A percentile compares a stretch with the other conserved stretches of the same genome.
These are phyloP conservation scores for Penicillium mononematosum DNA, from an alignment of 495 filamentous ascomycete species.

Conservation along the genomic window DNA sequence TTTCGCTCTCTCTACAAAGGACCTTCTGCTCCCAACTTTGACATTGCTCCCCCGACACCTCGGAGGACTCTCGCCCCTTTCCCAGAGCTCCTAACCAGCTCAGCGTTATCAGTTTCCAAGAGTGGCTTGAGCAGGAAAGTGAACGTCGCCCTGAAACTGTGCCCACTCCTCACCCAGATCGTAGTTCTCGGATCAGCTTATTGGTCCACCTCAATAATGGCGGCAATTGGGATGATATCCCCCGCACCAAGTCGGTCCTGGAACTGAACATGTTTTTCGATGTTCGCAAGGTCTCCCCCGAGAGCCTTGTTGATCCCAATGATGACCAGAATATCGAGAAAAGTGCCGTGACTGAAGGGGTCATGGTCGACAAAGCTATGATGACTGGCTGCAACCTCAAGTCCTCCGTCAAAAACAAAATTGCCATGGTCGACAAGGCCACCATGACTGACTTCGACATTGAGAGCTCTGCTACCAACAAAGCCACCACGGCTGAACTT, in stretches of 20 bases:
- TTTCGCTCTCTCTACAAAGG: neutral
- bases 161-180: neutral
- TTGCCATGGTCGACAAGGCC: neutral
- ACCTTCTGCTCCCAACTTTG: neutral
- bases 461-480: too few species aligned
- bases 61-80: neutral
- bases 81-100: neutral
- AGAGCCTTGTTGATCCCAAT: neutral
- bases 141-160: neutral
- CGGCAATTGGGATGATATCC: neutral
- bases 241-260: neutral
- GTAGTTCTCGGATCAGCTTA: neutral
- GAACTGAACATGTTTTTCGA: neutral
- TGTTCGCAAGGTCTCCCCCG: neutral
- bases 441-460: too few species aligned
- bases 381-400: neutral
- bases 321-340: neutral
- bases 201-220: neutral
- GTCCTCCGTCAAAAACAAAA: neutral
- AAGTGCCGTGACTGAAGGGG: neutral
- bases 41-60: neutral
- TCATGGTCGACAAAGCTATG: neutral
- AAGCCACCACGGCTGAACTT: too few species aligned
- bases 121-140: neutral
- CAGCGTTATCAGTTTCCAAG: neutral